Percentiles rank a stretch among this genome's conserved stretches.
Evolutionary conservation across 2,329 filamentous ascomycete species (phyloP).

Genomic region (Epichloe uncinata): DNA sequence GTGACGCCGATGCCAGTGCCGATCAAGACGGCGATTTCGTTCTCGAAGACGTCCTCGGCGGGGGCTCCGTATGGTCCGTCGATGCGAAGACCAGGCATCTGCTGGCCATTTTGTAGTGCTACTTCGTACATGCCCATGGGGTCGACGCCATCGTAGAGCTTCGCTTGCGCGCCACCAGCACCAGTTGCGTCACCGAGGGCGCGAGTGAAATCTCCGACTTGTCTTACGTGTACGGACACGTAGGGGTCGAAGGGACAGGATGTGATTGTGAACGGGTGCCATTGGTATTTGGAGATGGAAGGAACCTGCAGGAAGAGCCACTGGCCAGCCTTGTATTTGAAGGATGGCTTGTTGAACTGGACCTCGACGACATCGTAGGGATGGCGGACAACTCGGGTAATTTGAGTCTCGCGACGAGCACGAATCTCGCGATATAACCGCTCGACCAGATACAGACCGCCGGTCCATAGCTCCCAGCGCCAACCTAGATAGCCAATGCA

Average conservation of each 20-base stretch:
- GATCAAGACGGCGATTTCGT: slow-evolving; percentile 76
- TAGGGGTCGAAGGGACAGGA: slow-evolving; percentile 95
- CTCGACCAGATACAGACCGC: slow-evolving; percentile 74
- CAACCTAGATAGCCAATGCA: slow-evolving; percentile 93
- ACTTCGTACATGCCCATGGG: slow-evolving; percentile 97
- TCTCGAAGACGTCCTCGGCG: slow-evolving; percentile 92
- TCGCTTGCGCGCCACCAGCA: slow-evolving; percentile 73
- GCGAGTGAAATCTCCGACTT: slow-evolving; percentile 92
- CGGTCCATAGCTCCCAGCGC: slow-evolving; percentile 88
- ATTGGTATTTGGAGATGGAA: slow-evolving; percentile 76
- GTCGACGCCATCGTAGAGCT: slow-evolving; percentile 82
- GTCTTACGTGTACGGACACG: slow-evolving; percentile 84
- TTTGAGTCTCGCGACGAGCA: slow-evolving; percentile 69
- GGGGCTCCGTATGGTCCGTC: slow-evolving; percentile 95
- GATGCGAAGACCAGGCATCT: slow-evolving; percentile 80
- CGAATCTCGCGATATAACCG: slow-evolving; percentile 86
- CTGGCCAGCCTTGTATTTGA: slow-evolving; percentile 96
- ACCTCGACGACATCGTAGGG: slow-evolving; percentile 96
- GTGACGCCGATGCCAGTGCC: slow-evolving; percentile 81
- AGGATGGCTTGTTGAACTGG: slow-evolving; percentile 89
- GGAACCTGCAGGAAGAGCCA: slow-evolving; percentile 96
- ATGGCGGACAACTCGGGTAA: slow-evolving; percentile 87
- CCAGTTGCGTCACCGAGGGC: slow-evolving; percentile 90
- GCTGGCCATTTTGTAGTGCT: slow-evolving; percentile 80
- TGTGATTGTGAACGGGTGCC: slow-evolving; percentile 98